Percentiles rank a stretch among this genome's conserved stretches.
Evolutionary conservation across 768 basidiomycete genomes (phyloP).

Genomic region (Fomitopsis serialis): DNA sequence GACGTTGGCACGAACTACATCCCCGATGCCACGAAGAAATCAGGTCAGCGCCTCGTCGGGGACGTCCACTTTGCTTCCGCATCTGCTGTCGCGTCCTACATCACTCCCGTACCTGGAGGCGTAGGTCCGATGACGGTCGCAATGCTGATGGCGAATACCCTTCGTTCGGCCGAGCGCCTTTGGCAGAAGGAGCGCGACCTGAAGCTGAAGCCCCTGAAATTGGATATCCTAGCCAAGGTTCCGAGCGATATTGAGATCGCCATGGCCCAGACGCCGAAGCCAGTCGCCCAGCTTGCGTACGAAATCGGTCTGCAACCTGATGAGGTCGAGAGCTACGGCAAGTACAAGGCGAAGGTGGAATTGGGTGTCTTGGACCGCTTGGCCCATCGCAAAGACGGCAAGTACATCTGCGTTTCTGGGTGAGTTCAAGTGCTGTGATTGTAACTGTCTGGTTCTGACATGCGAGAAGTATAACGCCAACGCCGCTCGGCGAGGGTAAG

Average conservation of each 20-base stretch:
- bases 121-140: conserved; percentile 99
- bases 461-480: conserved; percentile 80
- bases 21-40: conserved; percentile 87
- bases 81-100: conserved; percentile 73
- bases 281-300: conserved; percentile 71
- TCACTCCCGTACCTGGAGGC: conserved; percentile 97
- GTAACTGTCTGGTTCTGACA: not conserved
- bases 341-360: conserved; percentile 97
- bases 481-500: conserved; percentile 96
- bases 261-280: conserved; percentile 91
- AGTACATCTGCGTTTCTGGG: conserved; percentile 96
- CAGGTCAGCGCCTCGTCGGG: conserved; percentile 92
- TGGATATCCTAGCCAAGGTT: conserved; percentile 79
- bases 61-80: conserved; percentile 88
- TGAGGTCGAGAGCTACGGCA: conserved; percentile 92
- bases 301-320: conserved; percentile 85
- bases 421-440: conserved; percentile 23
- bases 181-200: conserved; percentile 65
- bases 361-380: conserved; percentile 83
- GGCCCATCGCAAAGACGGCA: conserved; percentile 81
- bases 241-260: conserved; percentile 97
- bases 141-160: conserved; percentile 93
- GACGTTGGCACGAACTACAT: conserved; percentile 98
- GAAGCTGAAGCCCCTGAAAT: conserved; percentile 71
- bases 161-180: conserved; percentile 75